Base-by-base conservation (phyloP, 192 early-diverging fungal species). In the Backusella australiensis region DNA sequence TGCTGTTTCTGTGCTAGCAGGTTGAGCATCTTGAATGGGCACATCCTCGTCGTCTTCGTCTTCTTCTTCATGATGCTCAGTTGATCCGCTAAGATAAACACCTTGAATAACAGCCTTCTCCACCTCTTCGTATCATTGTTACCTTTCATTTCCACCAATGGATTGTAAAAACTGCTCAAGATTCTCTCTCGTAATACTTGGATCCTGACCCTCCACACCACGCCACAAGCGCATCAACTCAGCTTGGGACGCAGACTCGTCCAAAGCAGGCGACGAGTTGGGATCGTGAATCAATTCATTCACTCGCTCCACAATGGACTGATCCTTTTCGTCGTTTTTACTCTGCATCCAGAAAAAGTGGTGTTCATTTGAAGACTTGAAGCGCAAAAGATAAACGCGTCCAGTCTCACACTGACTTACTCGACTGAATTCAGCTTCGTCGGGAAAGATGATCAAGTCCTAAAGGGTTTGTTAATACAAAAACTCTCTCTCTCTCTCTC, bases 341-440 rank as follows among this genome's bases (percentile, higher is more conserved):
- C 87, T 89, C 78, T 96, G 95, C 85, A 94, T 88, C 95, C 95
- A 96, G 72, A 93, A 95, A 77, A 96, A 95, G 67, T 90, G 73
- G 34, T 90, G 89, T 82, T 92, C 91, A 69, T 83, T 87, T 19
- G 94, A 94, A 2, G 93, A 90, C 81, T 91, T 89, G 84, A 95
- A 96, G 78, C 90, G 91, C 21, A 96, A 83, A 65, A 96, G 84
- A 75, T 90, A 90, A 0, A 96, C 95, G 71, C 95, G 92, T 7
- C 90, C 94, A 23, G 85, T 88, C 19, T 84, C 84, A 53, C 88
- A 89, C 41, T 88, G 73, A 26, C 69, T 63, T 9, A 91, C 89
- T 21, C 46, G 71, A 6, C 80, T 79, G 29, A 93, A 80, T 42
- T 91, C 88, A 6, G 92, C 93, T 77, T 96, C 95, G 29, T 91